Conservation (phyloP, 2,329 filamentous ascomycete genomes). For the Periglandula ipomoeae region DNA sequence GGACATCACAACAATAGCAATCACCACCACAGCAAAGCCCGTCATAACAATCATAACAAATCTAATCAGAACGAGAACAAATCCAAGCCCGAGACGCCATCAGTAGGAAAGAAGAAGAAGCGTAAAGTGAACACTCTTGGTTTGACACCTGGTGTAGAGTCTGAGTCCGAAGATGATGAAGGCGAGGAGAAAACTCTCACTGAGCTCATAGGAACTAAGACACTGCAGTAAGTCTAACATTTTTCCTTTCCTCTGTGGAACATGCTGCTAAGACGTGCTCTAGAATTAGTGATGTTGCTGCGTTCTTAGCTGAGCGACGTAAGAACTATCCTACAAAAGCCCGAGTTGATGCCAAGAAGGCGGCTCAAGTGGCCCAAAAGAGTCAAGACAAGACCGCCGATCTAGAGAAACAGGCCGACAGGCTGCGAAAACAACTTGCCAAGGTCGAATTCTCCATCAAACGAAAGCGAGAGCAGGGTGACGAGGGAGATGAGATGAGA, state of each 20-base stretch:
- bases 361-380: constrained; percentile 32
- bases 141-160: constrained; percentile 57
- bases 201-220: constrained; percentile 46
- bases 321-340: constrained; percentile 72
- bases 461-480: constrained; percentile 58
- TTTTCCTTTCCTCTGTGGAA: neutral
- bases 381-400: constrained; percentile 54
- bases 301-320: constrained; percentile 74
- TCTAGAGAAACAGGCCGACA: constrained; percentile 51
- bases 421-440: constrained; percentile 53
- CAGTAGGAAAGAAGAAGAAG: constrained; percentile 58
- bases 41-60: constrained; percentile 24
- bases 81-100: constrained; percentile 30
- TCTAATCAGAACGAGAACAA: constrained; percentile 12
- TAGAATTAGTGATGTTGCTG: constrained; percentile 60
- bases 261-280: neutral
- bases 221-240: constrained; percentile 38
- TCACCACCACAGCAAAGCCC: constrained; percentile 33
- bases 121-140: constrained; percentile 64
- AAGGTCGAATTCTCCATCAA: constrained; percentile 64
- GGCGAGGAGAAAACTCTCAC: constrained; percentile 60
- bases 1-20: constrained; percentile 16
- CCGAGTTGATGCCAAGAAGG: constrained; percentile 55
- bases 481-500: constrained; percentile 58
- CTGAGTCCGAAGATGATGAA: constrained; percentile 57